Evolutionary conservation across 768 basidiomycete species (phyloP), one percentile per base, ranked within the genome.

Genomic region (Cystofilobasidium capitatum): DNA sequence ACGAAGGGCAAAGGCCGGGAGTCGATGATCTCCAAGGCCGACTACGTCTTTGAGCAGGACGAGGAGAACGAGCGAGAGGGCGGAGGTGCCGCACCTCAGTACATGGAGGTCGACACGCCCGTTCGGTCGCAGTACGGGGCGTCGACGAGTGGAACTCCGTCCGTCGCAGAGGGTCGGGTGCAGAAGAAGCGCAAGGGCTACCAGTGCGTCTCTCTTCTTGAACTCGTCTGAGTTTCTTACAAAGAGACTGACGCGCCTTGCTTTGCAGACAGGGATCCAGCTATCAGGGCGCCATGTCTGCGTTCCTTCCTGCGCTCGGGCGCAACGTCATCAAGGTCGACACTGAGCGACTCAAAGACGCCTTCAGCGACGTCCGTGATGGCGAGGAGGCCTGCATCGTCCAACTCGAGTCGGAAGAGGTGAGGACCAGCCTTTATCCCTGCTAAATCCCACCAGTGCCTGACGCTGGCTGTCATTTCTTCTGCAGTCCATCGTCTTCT

Each of bases 401-500:
- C 14, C 39, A 42, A 36, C 39, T 69, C 29, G 47, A 60, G 29
- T 62, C 58, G 6, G 63, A 62, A 17, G 68, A 69, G 68, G 68
- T 69, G 20, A 26, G 68, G n/a, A n/a, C n/a, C n/a, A n/a, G n/a
- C n/a, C n/a, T n/a, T n/a, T n/a, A n/a, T n/a, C n/a, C n/a, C n/a
- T n/a, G n/a, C n/a, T n/a, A n/a, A n/a, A n/a, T n/a, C n/a, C n/a
- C n/a, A n/a, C n/a, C n/a, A n/a, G n/a, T n/a, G n/a, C n/a, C n/a
- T n/a, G n/a, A n/a, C 13, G 14, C 39, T 54, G 10, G 36, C 39
- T 55, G 29, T 20, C 33, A 20, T 51, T 33, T 7, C 1, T n/a
- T 14, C 24, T 26, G 54, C 58, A 69, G 68, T 64, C 35, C 42
- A 55, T 69, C 40, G 59, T 69, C 47, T 69, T 69, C 45, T 69